Conservation (phyloP, 1,284 basidiomycete species). For the Pholiota adiposa region DNA sequence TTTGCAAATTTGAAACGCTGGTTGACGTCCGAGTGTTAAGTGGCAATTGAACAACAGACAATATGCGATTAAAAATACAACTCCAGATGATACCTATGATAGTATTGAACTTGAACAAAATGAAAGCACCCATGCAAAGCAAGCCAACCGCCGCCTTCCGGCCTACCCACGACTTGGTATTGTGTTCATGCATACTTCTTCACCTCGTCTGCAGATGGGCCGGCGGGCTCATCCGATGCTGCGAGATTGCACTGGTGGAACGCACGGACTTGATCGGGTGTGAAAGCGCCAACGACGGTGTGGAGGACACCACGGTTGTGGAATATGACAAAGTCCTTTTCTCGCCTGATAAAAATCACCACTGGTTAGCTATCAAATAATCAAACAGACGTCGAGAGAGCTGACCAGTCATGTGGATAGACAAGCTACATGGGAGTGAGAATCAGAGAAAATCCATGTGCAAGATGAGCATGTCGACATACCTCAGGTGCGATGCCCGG, state of each 20-base stretch:
- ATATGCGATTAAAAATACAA: background rate
- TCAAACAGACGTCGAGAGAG: background rate
- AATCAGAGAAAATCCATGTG: background rate
- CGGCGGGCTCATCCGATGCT: slow-evolving; percentile 69
- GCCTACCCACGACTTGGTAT: too few species aligned
- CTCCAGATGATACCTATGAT: background rate
- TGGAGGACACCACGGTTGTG: slow-evolving; percentile 81
- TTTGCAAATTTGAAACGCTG: too few species aligned
- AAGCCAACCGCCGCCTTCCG: background rate
- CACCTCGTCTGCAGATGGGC: slow-evolving; percentile 67
- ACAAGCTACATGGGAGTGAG: slow-evolving; percentile 43
- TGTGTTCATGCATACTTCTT: slow-evolving; percentile 56
- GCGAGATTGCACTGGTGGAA: slow-evolving; percentile 88
- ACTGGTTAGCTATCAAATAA: background rate
- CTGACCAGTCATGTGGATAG: slow-evolving; percentile 67
- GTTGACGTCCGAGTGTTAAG: too few species aligned
- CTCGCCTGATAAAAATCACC: slow-evolving; percentile 21
- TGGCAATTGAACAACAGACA: too few species aligned
- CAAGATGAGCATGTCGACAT: slow-evolving; percentile 21
- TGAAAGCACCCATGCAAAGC: background rate
- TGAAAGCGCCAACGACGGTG: slow-evolving; percentile 78
- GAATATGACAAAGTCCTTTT: slow-evolving; percentile 71
- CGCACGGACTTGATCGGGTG: slow-evolving; percentile 68
- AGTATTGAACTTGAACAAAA: background rate
- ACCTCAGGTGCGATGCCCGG: slow-evolving; percentile 77